These are phyloP conservation scores for Neoscytalidium dimidiatum DNA, from an alignment of 2,329 filamentous ascomycete species.

Conservation along the genomic window DNA sequence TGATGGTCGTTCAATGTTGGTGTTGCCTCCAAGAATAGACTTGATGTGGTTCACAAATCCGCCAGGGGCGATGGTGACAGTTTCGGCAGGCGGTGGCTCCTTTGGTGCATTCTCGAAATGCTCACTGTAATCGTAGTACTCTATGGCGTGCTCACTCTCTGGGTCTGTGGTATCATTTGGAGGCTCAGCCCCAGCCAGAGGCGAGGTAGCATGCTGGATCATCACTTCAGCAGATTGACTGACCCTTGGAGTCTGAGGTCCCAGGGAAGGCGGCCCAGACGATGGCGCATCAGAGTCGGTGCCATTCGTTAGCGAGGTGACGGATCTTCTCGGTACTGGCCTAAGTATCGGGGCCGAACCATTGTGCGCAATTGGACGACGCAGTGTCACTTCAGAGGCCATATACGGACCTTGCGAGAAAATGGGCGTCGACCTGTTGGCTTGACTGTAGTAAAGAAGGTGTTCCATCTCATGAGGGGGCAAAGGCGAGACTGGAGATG, in stretches of 20 bases:
- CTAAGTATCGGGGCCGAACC: slow-evolving; percentile 24
- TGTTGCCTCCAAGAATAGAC: slow-evolving; percentile 43
- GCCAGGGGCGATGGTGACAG: slow-evolving; percentile 27
- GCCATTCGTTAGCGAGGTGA: slow-evolving; percentile 24
- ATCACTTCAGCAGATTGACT: slow-evolving; percentile 36
- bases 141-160: slow-evolving; percentile 20
- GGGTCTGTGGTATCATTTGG: background rate
- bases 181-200: background rate
- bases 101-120: slow-evolving; percentile 35
- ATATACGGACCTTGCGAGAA: background rate
- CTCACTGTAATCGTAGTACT: slow-evolving; percentile 41
- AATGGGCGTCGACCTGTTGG: slow-evolving; percentile 4
- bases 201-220: slow-evolving; percentile 13
- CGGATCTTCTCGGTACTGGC: slow-evolving; percentile 23
- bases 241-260: slow-evolving; percentile 46
- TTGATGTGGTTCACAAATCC: slow-evolving; percentile 46
- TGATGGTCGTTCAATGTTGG: background rate
- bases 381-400: slow-evolving; percentile 8
- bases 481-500: background rate
- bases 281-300: slow-evolving; percentile 44
- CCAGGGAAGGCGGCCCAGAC: slow-evolving; percentile 45
- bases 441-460: slow-evolving; percentile 8
- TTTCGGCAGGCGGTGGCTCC: slow-evolving; percentile 1
- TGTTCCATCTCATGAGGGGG: slow-evolving; percentile 10
- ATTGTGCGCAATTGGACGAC: slow-evolving; percentile 28